phyloP scores from a whole-genome alignment of 768 basidiomycete genomes.

The Termitomyces sp. region DNA sequence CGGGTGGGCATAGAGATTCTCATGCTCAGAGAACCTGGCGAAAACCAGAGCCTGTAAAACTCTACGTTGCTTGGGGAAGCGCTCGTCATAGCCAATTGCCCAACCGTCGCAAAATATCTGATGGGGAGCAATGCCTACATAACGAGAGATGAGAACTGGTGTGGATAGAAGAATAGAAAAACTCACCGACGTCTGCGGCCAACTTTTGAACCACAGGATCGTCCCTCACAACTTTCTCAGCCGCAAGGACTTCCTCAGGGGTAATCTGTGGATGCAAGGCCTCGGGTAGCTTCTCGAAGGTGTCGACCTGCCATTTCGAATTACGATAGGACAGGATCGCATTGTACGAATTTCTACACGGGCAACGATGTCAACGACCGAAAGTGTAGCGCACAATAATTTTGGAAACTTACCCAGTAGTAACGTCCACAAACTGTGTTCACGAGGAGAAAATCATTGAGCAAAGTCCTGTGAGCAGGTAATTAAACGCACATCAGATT shows the following conservation, averaged over 20 bases:
- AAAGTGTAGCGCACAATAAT: background rate
- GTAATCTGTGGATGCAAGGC: slow-evolving; percentile 80
- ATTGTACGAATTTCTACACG: slow-evolving; percentile 48
- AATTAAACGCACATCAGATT: slow-evolving; percentile 58
- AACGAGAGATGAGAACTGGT: background rate
- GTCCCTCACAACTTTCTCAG: slow-evolving; percentile 68
- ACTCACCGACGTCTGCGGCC: slow-evolving; percentile 73
- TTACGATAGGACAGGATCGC: slow-evolving; percentile 46
- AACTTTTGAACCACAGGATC: slow-evolving; percentile 64
- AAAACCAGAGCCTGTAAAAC: slow-evolving; percentile 81
- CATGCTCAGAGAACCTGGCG: slow-evolving; percentile 71
- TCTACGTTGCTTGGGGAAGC: slow-evolving; percentile 66
- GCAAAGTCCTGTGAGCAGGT: background rate
- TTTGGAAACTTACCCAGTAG: slow-evolving; percentile 53
- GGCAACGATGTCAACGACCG: slow-evolving; percentile 8
- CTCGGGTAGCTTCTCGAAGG: slow-evolving; percentile 55
- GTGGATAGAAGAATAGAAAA: background rate
- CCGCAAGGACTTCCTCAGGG: slow-evolving; percentile 72
- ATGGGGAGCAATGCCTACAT: slow-evolving; percentile 64
- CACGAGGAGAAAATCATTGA: background rate
- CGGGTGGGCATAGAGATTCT: slow-evolving; percentile 89
- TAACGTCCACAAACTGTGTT: slow-evolving; percentile 68
- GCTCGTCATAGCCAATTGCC: slow-evolving; percentile 87
- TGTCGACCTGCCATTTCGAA: slow-evolving; percentile 59
- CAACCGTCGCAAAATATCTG: slow-evolving; percentile 83